Evolutionary conservation across 2,329 filamentous ascomycete genomes (phyloP), one percentile per base, ranked within the genome.

Genomic region (Pseudocercospora musae): DNA sequence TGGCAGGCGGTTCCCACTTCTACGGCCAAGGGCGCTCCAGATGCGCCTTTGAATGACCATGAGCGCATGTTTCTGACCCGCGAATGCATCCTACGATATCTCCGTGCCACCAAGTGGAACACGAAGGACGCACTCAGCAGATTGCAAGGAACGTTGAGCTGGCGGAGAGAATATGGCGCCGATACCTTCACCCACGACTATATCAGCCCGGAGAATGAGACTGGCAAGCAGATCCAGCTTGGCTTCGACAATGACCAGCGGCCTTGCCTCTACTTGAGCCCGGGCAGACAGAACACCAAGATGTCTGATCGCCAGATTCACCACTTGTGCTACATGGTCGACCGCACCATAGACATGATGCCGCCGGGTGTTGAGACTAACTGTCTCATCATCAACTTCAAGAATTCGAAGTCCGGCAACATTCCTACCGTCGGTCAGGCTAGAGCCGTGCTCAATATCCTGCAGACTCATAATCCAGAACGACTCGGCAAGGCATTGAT

Each of bases 391-490:
- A 93, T 98, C 77, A 94, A 97, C 79, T 98, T 96, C 82, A 91
- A 92, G 77, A 84, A 88, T 63, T 89, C 87, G 68, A 90, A 89
- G 75, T 86, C 83, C 62, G 87, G 91, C 59, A 86, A 88, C 71
- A 91, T 92, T 72, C 92, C 94, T 8, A 87, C 87, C 9, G 81
- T 97, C 61, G 84, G 84, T 29, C 89, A 90, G 73, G 91, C 90
- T 5, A 87, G 90, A 69, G 89, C 96, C 79, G 90, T 93, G n/a
- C 80, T 99, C 70, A 84, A 89, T 75, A 96, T 99, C 69, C 82
- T 99, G 64, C 95, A 99, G 79, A 93, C 89, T 68, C 93, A 99
- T 79, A 98, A 98, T 75, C 95, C 95, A 0, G 95, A 99, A 80
- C 83, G 95, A 59, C 81, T 99, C 31, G 95, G 95, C 52, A 87